These are phyloP conservation scores for Fusarium miscanthi DNA, from an alignment of 2,329 filamentous ascomycete genomes.

Conservation along the genomic window DNA sequence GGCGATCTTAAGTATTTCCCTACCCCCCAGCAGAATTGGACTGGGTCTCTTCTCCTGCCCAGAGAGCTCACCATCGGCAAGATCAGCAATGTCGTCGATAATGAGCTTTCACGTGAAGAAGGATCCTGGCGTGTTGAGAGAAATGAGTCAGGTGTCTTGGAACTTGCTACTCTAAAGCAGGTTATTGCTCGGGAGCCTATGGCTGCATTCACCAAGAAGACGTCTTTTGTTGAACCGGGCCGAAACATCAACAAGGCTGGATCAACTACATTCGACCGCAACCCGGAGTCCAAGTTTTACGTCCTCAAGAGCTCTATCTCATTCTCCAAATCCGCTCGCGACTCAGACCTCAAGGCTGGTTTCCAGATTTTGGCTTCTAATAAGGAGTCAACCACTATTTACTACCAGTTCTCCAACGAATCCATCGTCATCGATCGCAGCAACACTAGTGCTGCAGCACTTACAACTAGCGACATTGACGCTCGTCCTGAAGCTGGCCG, in stretches of 20 bases:
- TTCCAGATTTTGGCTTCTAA: constrained; percentile 55
- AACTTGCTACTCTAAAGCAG: constrained; percentile 53
- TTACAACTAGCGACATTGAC: constrained; percentile 53
- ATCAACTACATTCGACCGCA: constrained; percentile 16
- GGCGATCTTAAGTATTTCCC: constrained; percentile 52
- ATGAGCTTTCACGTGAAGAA: constrained; percentile 52
- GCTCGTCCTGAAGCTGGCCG: constrained; percentile 52
- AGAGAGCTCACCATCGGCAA: constrained; percentile 56
- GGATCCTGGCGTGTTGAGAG: constrained; percentile 53
- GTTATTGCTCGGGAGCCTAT: constrained; percentile 53
- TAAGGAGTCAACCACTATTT: constrained; percentile 55
- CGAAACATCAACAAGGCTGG: constrained; percentile 36
- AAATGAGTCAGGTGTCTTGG: constrained; percentile 48
- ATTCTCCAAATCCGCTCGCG: constrained; percentile 51
- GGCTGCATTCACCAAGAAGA: constrained; percentile 46
- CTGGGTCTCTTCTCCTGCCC: constrained; percentile 55
- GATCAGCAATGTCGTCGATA: constrained; percentile 54
- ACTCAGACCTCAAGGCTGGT: constrained; percentile 52
- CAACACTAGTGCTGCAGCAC: constrained; percentile 54
- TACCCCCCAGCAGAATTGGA: constrained; percentile 57
- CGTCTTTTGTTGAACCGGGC: constrained; percentile 39
- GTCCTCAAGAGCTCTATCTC: constrained; percentile 51
- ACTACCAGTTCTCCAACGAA: constrained; percentile 59
- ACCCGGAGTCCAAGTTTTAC: constrained; percentile 52
- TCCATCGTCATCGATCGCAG: constrained; percentile 55